Base-by-base conservation (phyloP, 768 basidiomycete species). In the Imleria badia region DNA sequence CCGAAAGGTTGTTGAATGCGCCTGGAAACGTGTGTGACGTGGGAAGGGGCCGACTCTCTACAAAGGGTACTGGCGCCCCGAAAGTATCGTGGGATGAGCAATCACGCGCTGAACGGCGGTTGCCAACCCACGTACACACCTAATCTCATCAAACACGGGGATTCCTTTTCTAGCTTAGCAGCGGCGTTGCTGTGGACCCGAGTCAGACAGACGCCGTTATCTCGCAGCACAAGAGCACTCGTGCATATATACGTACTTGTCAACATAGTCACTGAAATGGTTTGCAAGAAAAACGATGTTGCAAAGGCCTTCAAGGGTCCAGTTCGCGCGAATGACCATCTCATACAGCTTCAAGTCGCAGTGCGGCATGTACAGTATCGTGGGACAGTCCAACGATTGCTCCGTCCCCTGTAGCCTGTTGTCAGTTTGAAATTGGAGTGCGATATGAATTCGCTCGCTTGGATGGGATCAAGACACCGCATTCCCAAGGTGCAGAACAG, bases 341-440 rank as follows among this genome's bases (percentile, higher is more conserved):
- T 91, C 87, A 67, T 90, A 88, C 26, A 91, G 75, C 56, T 77
- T 78, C 68, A 86, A 64, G 63, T 88, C 86, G 66, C 89, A 90
- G 68, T 91, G 89, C 20, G 87, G 89, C 87, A 90, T 89, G 72
- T 82, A 89, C 50, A 85, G 73, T 51, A 91, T 74, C 44, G 86
- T 88, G 58, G 84, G 82, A 51, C 59, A 47, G 26, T 60, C 56
- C 44, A 73, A 34, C 15, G 54, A 51, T 52, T 77, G 67, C 49
- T 66, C 66, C 22, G 68, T 69, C 23, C 65, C 66, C 76, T 80
- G 61, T 22, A 45, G 23, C 47, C 34, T 29, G 34, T 44, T 29
- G 39, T 66, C 7, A 56, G 60, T 47, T 39, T 45, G 51, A 45
- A 48, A 41, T 56, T 36, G 29, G 31, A 20, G 39, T 26, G 45